phyloP scores from a whole-genome alignment of 148 eudicot genomes.

The Beta vulgaris region DNA sequence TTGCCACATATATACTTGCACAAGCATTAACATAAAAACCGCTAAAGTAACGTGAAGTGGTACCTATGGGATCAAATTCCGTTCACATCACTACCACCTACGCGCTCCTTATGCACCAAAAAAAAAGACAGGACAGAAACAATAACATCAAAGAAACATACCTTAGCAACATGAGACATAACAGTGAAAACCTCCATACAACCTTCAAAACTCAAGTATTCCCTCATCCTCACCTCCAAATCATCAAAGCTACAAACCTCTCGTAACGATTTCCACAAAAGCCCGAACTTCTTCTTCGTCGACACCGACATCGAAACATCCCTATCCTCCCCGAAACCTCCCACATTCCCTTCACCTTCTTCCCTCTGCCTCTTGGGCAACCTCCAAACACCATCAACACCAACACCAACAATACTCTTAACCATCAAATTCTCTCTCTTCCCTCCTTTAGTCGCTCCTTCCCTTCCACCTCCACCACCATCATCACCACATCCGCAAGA shows the following conservation, averaged over 20 bases:
- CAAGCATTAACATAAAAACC: no score
- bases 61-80: no score
- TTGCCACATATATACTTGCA: no score
- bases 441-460: conserved; percentile 43
- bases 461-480: conserved; percentile 18
- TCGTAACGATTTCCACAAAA: conserved; percentile 53
- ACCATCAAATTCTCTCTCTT: conserved; percentile 53
- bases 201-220: conserved; percentile 60
- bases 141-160: conserved; percentile 17
- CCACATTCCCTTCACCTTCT: no score
- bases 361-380: conserved; percentile 69
- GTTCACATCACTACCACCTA: no score
- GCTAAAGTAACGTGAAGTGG: no score
- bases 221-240: conserved; percentile 74
- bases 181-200: conserved; percentile 70
- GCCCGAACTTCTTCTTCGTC: conserved; percentile 31
- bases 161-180: conserved; percentile 81
- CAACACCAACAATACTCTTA: conserved; percentile 28
- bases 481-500: conserved; percentile 51
- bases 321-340: conserved; percentile 18
- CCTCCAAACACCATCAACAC: conserved; percentile 47
- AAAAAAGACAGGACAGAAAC: no score
- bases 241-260: conserved; percentile 94
- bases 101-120: no score
- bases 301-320: conserved; percentile 27